A percentile compares a stretch with the other conserved stretches of the same genome.
Evolutionary conservation across 73 alveolate genomes (phyloP).

Genomic region (Paramecium sexaurelia): DNA sequence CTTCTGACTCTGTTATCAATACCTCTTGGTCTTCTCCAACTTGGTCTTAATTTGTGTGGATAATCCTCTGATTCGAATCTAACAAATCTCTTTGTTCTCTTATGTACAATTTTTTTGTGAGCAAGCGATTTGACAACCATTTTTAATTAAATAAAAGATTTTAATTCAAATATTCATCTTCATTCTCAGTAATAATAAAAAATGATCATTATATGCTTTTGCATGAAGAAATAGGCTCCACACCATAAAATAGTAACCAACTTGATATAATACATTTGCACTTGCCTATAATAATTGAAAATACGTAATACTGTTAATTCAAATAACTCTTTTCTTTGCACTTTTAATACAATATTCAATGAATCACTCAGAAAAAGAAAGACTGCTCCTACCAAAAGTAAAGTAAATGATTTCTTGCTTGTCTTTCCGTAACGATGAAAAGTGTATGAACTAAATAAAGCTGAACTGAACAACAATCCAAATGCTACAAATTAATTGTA

Average conservation of each 20-base stretch:
- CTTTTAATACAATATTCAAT: neutral
- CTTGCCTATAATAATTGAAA: neutral
- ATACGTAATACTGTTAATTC: neutral
- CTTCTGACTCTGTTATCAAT: conserved; percentile 98
- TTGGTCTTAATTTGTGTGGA: conserved; percentile 68
- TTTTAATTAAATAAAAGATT: conserved; percentile 56
- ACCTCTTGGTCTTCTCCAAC: conserved; percentile 99
- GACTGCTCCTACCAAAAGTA: neutral
- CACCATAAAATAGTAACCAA: neutral
- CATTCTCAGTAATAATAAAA: conserved; percentile 40
- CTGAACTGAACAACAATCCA: neutral
- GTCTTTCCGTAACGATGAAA: neutral
- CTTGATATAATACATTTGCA: neutral
- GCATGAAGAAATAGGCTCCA: conserved; percentile 47
- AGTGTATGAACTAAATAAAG: neutral
- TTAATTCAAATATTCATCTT: conserved; percentile 43
- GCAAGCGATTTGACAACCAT: conserved; percentile 67
- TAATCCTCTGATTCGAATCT: conserved; percentile 69
- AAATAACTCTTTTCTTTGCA: neutral
- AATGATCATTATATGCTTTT: conserved; percentile 51
- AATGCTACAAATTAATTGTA: neutral
- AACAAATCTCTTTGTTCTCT: conserved; percentile 69
- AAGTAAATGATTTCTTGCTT: conserved; percentile 16
- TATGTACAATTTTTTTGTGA: conserved; percentile 64
- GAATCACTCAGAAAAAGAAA: conserved; percentile 3